Evolutionary conservation across 768 basidiomycete species (phyloP), one percentile per base, ranked within the genome.

Genomic region (Lactarius sp.): DNA sequence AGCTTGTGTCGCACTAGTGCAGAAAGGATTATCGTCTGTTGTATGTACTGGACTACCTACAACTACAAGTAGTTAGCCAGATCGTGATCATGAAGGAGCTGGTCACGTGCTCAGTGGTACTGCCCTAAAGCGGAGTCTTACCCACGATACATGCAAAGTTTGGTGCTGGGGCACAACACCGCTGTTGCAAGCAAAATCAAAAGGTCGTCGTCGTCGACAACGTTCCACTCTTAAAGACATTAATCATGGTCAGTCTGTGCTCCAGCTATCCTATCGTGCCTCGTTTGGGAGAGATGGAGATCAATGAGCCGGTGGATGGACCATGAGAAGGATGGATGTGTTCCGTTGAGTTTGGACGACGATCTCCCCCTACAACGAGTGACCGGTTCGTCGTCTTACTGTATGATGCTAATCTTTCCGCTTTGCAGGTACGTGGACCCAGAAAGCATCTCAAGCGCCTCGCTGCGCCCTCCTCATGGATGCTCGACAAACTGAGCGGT

Each of bases 361-460:
- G 33, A 61, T 58, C 46, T 47, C 55, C 52, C 44, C 65, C 37
- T 42, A 56, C 53, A 51, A 49, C 61, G 62, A 46, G 50, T 59
- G 60, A 42, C 56, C 59, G 53, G 61, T 62, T 41, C 52, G 44
- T 59, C 61, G 58, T 67, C 42, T 27, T 46, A 36, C 27, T 49
- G 39, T 50, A 18, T 33, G 52, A 41, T 61, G 56, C 74, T 75
- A 57, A 74, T 54, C 6, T 36, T n/a, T 14, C 10, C 4, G 36
- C 73, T 69, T 69, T 70, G 22, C 70, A 97, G 95, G 94, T 85
- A 74, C 89, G 95, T 77, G 95, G 95, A 87, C 95, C 95, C 68
- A 97, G 92, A 89, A 97, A 97, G 80, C 95, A 98, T 76, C 85
- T 98, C 81, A 98, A 98, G 85, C 91, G 96, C 74, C 85, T 98